phyloP scores from a whole-genome alignment of 805 yeast genomes.

The Kazachstania africana region DNA sequence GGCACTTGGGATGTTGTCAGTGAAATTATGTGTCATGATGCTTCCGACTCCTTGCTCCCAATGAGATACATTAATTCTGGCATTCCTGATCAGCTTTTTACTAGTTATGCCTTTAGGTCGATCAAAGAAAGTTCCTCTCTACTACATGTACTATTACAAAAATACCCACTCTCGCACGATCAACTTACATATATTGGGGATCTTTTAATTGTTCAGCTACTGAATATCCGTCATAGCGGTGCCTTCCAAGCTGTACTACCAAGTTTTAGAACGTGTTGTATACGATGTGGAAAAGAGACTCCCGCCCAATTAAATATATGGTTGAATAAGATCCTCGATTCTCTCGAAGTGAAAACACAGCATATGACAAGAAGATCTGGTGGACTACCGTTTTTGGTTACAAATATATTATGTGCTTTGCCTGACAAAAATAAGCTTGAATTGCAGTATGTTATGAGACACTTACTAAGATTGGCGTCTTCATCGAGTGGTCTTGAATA shows the following conservation, averaged over 20 bases:
- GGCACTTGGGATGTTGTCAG: conserved; percentile 27
- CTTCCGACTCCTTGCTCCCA: conserved; percentile 59
- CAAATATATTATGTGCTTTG: conserved; percentile 58
- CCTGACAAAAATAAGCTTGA: conserved; percentile 27
- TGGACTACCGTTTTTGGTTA: conserved; percentile 71
- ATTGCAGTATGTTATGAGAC: conserved; percentile 38
- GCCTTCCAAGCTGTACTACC: conserved; percentile 87
- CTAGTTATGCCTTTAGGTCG: conserved; percentile 73
- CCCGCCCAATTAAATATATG: conserved; percentile 38
- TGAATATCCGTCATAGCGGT: conserved; percentile 76
- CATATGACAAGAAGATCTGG: conserved; percentile 84
- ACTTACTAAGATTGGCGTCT: conserved; percentile 43
- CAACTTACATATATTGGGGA: conserved; percentile 33
- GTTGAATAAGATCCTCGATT: conserved; percentile 44
- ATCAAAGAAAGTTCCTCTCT: conserved; percentile 62
- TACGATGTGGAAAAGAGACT: conserved; percentile 34
- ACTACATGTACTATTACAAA: conserved; percentile 34
- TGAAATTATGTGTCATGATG: conserved; percentile 48
- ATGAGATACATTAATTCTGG: conserved; percentile 30
- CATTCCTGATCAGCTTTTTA: conserved; percentile 34
- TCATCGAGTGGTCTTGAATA: conserved; percentile 34
- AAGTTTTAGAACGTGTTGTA: conserved; percentile 56
- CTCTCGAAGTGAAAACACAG: conserved; percentile 48
- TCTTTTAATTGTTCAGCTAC: conserved; percentile 51
- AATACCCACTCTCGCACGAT: conserved; percentile 16